Evolutionary conservation across 192 early-diverging fungal species (phyloP).

Genomic region (Ambispora gerdemannii): DNA sequence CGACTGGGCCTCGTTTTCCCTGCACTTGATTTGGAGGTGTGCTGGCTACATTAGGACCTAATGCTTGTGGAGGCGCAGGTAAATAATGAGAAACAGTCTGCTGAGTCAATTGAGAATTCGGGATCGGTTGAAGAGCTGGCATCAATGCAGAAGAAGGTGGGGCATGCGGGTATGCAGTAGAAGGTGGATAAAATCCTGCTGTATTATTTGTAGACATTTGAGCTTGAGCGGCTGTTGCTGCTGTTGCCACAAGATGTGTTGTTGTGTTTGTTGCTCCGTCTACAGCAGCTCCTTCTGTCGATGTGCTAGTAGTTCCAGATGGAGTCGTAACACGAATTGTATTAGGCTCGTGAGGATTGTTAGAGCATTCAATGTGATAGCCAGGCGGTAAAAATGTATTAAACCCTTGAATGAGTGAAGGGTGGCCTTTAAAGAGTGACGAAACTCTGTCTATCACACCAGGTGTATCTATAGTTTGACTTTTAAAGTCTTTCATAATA

Average conservation of each 20-base stretch:
- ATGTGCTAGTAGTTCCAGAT: constrained; percentile 58
- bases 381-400: constrained; percentile 99
- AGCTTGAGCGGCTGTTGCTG: constrained; percentile 23
- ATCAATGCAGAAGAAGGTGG: constrained; percentile 39
- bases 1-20: constrained; percentile 71
- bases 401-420: constrained; percentile 90
- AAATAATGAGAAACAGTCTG: constrained; percentile 20
- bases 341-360: constrained; percentile 69
- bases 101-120: constrained; percentile 34
- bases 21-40: constrained; percentile 36
- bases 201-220: constrained; percentile 22
- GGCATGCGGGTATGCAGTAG: constrained; percentile 31
- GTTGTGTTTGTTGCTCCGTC: constrained; percentile 33
- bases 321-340: constrained; percentile 89
- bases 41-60: constrained; percentile 34
- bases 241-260: background rate
- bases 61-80: constrained; percentile 32
- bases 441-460: constrained; percentile 98
- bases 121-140: constrained; percentile 37
- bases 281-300: constrained; percentile 43
- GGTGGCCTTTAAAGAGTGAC: constrained; percentile 87
- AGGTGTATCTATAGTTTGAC: constrained; percentile 94
- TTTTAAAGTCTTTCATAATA: constrained; percentile 99
- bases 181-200: constrained; percentile 27
- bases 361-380: constrained; percentile 89